Percentiles rank a stretch among this genome's conserved stretches.
Conservation (phyloP, 768 basidiomycete species). For the Pisolithus microcarpus region DNA sequence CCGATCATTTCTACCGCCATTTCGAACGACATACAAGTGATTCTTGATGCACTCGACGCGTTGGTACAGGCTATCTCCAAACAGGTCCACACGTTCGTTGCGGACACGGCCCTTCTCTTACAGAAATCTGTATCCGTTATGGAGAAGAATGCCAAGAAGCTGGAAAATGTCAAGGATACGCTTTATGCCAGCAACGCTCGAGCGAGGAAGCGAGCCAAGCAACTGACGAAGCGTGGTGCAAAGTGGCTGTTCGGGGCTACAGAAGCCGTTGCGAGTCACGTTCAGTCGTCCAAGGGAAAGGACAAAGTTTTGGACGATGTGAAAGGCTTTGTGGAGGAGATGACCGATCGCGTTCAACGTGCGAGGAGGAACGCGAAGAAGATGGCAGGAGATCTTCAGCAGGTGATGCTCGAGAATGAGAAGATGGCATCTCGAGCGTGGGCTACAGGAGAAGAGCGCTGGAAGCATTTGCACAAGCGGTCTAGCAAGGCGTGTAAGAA, state of each 20-base stretch:
- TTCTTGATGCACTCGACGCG: slow-evolving; percentile 53
- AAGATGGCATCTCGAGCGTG: slow-evolving; percentile 9
- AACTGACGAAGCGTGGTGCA: slow-evolving; percentile 43
- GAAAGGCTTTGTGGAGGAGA: slow-evolving; percentile 10
- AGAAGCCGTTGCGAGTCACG: slow-evolving; percentile 35
- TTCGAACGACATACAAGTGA: slow-evolving; percentile 47
- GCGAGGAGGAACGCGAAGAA: slow-evolving; percentile 42
- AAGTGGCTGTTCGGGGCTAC: slow-evolving; percentile 39
- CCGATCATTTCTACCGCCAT: slow-evolving; percentile 38
- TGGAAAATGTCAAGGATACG: slow-evolving; percentile 32
- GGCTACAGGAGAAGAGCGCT: slow-evolving; percentile 9
- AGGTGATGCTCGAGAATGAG: slow-evolving; percentile 16
- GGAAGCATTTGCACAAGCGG: slow-evolving; percentile 17
- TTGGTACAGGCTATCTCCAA: slow-evolving; percentile 44
- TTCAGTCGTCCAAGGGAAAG: slow-evolving; percentile 35
- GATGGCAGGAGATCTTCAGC: slow-evolving; percentile 32
- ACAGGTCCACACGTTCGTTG: slow-evolving; percentile 29
- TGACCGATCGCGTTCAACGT: slow-evolving; percentile 31
- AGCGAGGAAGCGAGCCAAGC: slow-evolving; percentile 47
- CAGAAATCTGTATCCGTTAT: slow-evolving; percentile 34
- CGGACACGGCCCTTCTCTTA: slow-evolving; percentile 34
- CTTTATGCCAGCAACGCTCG: slow-evolving; percentile 44
- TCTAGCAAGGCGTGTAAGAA: slow-evolving; percentile 3
- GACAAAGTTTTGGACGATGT: slow-evolving; percentile 33
- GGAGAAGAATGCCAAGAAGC: slow-evolving; percentile 32